These are phyloP conservation scores for Mycena sanguinolenta DNA, from an alignment of 768 basidiomycete genomes.

Conservation along the genomic window DNA sequence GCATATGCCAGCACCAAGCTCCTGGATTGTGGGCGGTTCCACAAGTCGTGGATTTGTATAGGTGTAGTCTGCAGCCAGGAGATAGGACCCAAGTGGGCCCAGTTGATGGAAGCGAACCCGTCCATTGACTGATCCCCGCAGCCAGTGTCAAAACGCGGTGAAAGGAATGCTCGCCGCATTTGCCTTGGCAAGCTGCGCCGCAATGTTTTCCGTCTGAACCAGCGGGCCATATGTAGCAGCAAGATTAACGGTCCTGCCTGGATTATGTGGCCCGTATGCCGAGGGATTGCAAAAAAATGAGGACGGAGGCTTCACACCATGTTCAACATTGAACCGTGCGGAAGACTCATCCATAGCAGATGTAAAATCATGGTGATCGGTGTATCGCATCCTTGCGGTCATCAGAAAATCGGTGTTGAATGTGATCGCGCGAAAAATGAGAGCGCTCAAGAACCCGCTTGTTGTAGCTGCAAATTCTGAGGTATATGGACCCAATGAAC, in stretches of 20 bases:
- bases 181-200: not conserved
- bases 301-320: not conserved
- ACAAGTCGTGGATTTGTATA: constrained; percentile 12
- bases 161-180: not conserved
- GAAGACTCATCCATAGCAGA: not conserved
- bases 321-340: too few species aligned
- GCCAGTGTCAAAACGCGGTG: not conserved
- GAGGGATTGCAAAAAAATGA: constrained; percentile 2
- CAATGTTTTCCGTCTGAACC: not conserved
- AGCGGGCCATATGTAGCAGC: not conserved
- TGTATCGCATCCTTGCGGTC: not conserved
- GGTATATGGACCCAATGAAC: not conserved
- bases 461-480: not conserved
- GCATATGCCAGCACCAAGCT: constrained; percentile 2
- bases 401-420: not conserved
- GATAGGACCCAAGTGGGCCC: constrained; percentile 10
- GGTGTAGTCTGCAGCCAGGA: constrained; percentile 18
- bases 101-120: constrained; percentile 5
- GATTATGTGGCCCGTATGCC: constrained; percentile 14
- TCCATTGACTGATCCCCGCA: not conserved
- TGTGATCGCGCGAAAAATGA: not conserved
- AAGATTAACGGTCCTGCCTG: not conserved
- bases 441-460: not conserved
- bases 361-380: not conserved
- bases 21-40: not conserved